Base-by-base conservation (phyloP, 2,329 filamentous ascomycete species). In the Beauveria sp. region DNA sequence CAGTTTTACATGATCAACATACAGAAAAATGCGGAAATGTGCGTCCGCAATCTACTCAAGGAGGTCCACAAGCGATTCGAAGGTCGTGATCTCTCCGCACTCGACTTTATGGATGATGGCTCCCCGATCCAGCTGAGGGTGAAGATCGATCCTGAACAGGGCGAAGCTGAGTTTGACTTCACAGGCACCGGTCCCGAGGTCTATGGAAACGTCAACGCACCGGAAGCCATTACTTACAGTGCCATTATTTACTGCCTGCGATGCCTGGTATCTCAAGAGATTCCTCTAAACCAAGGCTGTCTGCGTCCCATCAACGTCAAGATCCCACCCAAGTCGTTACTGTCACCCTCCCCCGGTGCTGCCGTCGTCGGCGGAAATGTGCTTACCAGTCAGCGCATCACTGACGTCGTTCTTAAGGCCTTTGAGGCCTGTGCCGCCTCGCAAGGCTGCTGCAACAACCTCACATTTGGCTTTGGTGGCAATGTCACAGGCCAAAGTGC, bases 211-310 rank as follows among this genome's bases (percentile, higher is more conserved):
- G 88, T 88, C 73, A 95, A 95, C 69, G 90, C 90, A 0, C 90
- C 90, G 0, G 83, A 91, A 73, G 90, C 90, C 3, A 89, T 95
- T 53, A 93, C 89, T 0, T 91, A 90, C 75, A 89, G 85, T 7
- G 90, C 90, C n/a, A 93, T 93, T 66, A 93, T 95, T 66, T 95
- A 95, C 78, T 93, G 89, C 67, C 79, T 95, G 18, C 83, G 90
- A 28, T 90, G 87, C 67, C 79, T 95, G 61, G 92, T 95, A 65
- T 88, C 84, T 9, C 86, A 91, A 68, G 90, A 93, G 65, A 93
- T 95, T 8, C 90, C 90, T 0, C 78, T 95, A 3, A 95, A 95
- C 72, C 90, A 95, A 72, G 90, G 90, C 64, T 93, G 90, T 64
- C 75, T 93, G 26, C 86, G 85, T 63, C 90, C 90, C 0, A 89